Evolutionary conservation across 176 grass and related monocot species (phyloP).

Genomic region (Chrysopogon serrulatus): DNA sequence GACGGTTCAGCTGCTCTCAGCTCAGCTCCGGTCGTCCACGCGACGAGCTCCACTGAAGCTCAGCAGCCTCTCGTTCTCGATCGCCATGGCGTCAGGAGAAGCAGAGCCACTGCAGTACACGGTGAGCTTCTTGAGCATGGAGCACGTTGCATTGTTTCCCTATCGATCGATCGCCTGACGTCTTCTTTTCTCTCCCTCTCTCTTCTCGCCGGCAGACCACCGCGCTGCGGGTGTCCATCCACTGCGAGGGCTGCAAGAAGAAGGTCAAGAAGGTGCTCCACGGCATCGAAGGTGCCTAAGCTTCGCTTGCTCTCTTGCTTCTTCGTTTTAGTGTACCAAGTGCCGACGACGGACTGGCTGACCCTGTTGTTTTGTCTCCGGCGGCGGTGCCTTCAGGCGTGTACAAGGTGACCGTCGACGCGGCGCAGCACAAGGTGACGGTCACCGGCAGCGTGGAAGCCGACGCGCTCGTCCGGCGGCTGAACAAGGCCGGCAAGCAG

Average conservation of each 20-base stretch:
- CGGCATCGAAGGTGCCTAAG: slow-evolving; percentile 49
- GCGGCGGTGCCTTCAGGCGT: slow-evolving; percentile 27
- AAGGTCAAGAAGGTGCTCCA: slow-evolving; percentile 84
- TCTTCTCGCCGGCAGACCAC: slow-evolving; percentile 43
- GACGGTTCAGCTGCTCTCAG: neutral
- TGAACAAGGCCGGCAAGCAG: slow-evolving; percentile 70
- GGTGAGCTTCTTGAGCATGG: slow-evolving; percentile 24
- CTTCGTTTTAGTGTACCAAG: neutral
- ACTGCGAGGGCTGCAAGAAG: slow-evolving; percentile 95
- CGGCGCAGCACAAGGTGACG: slow-evolving; percentile 73
- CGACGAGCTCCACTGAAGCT: neutral
- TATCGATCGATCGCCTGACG: no score
- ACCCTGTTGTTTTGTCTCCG: no score
- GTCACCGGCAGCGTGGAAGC: slow-evolving; percentile 49
- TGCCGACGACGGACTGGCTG: neutral
- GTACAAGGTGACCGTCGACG: slow-evolving; percentile 63
- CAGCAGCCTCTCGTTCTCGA: neutral
- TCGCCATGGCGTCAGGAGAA: slow-evolving; percentile 62
- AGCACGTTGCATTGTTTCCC: neutral
- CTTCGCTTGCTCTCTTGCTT: neutral
- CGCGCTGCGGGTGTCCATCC: slow-evolving; percentile 74
- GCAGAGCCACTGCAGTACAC: slow-evolving; percentile 53
- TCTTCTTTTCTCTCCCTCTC: neutral
- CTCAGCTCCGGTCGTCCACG: slow-evolving; percentile 1
- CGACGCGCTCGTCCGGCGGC: slow-evolving; percentile 48